These are phyloP conservation scores for Apophysomyces sp. DNA, from an alignment of 371 early-diverging fungal genomes.

Conservation along the genomic window DNA sequence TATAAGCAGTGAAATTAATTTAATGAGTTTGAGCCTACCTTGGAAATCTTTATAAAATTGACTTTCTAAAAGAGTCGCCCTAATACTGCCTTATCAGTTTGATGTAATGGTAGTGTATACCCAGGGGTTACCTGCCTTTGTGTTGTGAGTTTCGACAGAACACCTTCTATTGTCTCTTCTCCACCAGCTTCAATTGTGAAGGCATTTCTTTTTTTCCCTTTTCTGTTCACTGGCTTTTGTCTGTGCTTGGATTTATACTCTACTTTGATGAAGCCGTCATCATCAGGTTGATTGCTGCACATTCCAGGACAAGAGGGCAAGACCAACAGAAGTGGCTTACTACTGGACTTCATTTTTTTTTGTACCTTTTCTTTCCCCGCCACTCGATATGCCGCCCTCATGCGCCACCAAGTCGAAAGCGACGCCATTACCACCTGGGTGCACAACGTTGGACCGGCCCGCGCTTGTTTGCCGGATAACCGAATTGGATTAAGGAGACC, in stretches of 20 bases:
- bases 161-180: not conserved
- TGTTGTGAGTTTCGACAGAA: not conserved
- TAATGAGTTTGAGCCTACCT: slow-evolving; percentile 7
- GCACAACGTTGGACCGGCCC: too few species aligned
- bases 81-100: slow-evolving; percentile 1
- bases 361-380: too few species aligned
- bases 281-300: not conserved
- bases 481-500: too few species aligned
- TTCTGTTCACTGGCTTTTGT: not conserved
- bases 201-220: slow-evolving; percentile 1
- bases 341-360: too few species aligned
- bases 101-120: not conserved
- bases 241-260: slow-evolving; percentile 16
- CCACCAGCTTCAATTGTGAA: not conserved
- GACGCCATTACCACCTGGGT: too few species aligned
- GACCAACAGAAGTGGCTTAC: not conserved
- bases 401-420: too few species aligned
- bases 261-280: slow-evolving; percentile 17
- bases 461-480: too few species aligned
- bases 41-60: slow-evolving; percentile 36
- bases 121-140: not conserved
- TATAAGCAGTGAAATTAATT: not conserved
- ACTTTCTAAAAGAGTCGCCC: slow-evolving; percentile 26
- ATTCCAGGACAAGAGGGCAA: not conserved
- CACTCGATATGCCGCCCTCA: too few species aligned